Evolutionary conservation across 2,329 filamentous ascomycete species (phyloP), one percentile per base, ranked within the genome.

Genomic region (Neoarthrinium moseri): DNA sequence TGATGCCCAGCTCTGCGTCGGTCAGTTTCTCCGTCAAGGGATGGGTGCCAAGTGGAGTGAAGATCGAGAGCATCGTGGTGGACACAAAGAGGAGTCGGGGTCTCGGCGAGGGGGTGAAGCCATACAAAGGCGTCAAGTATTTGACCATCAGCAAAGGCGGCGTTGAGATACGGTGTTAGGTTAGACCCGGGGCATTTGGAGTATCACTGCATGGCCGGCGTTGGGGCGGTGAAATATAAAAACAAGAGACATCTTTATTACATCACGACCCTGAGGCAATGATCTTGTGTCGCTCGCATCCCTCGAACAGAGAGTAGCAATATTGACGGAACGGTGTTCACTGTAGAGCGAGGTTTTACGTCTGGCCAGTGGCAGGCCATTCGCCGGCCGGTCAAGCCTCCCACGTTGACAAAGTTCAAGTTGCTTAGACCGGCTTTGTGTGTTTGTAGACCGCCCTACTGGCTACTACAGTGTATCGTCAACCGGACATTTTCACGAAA

Each of bases 41-140:
- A 4, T 86, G 83, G 81, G 60, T 87, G 56, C 75, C 83, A 13
- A 86, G 83, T 57, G 84, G 84, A 4, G 72, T 87, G 39, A 85
- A 78, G 62, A 76, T 87, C 23, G 83, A 86, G 54, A 84, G 81
- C 65, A 79, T 91, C 59, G 61, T 83, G 60, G 65, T 90, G 56
- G 76, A 91, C 62, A 74, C 81, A n/a, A 85, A 88, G 64, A 91
- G 86, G 70, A 95, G 89, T 66, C 81, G 86, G 47, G 94, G 94
- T 0, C 60, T 99, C 36, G 90, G 90, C 0, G 90, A 95, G 54
- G 83, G 87, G 3, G 83, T 97, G 30, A 95, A 91, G 69, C 94
- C 94, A 20, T 97, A 96, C 69, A 99, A 97, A 70, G 94, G 94
- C 2, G 94, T 99, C 54, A 99, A 99, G 70, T 99, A 99, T 67